Base-by-base conservation (phyloP, 805 yeast species). In the Kazachstania psychrophila region DNA sequence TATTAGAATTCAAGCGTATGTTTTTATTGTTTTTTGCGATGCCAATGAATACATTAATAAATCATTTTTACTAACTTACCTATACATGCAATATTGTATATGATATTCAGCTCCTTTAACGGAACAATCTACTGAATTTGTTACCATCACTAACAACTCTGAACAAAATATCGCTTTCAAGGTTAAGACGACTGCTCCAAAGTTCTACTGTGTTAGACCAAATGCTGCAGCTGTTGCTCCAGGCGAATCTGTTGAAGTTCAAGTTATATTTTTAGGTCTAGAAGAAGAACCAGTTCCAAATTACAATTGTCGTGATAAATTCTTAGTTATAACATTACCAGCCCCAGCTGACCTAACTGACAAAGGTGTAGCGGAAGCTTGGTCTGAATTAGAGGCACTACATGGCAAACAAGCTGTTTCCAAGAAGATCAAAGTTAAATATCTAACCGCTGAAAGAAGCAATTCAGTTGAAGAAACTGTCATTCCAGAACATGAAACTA, bases 151-250 rank as follows among this genome's bases (percentile, higher is more conserved):
- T 28, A 81, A 82, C 59, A 79, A 77, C 49, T 66, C 79, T 28
- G 60, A 73, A 12, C 68, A 68, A 37, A 65, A 76, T 23, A 69
- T 78, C 31, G 96, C 95, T 22, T 92, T 86, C 71, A 92, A 92
- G 67, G 96, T 92, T 56, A 92, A 89, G 66, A 89, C 98, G 31
- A 92, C 98, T 6, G 96, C 97, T 8, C 98, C 98, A 43, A 88
- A 85, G 61, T 69, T 85, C 61, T 80, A 88, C 69, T 85, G 95
- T 61, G 97, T 92, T 36, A 80, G 96, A 65, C 98, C 98, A 44
- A 92, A 88, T 61, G 89, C 96, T 41, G 76, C 92, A 12, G 60
- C 80, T 24, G 68, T 92, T 39, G 69, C 68, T 20, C 88, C 97
- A 11, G 92, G 94, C 24, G 73, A 74, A 46, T 60, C 77, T 17